Evolutionary conservation across 176 grass and related monocot genomes (phyloP), one percentile per base, ranked within the genome.

Genomic region (Microstegium vimineum): DNA sequence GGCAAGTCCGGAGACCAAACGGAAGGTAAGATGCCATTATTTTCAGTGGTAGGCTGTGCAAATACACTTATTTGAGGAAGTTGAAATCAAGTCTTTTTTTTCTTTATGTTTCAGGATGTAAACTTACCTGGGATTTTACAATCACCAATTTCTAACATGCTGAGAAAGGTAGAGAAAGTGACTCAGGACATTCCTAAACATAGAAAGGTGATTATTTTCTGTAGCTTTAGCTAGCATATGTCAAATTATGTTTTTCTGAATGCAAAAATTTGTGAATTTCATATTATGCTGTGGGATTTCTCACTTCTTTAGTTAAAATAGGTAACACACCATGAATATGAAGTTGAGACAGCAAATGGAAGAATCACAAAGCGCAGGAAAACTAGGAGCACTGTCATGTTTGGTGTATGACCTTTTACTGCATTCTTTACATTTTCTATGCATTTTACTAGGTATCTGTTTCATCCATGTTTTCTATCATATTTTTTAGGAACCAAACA

Each of bases 281-380:
- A 51, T 90, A 10, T 36, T 67, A 81, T 45, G 46, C 63, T 76
- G 37, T 34, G 17, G 62, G 73, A 17, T 84, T 54, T 85, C 41
- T 75, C 46, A 22, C 13, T 36, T 87, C 8, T 86, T 80, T 87
- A n/a, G 5, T 62, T 43, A 22, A 81, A 77, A 64, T 77, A 95
- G 96, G 88, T 95, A 67, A 93, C 86, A 78, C 90, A 77, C 35
- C 92, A 94, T 89, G 96, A 93, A 84, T 95, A 98, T 78, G 93
- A 93, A 89, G 89, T 93, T 73, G 92, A 95, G 81, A 92, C 92
- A 81, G 87, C 87, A 45, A 88, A 90, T 83, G 92, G 92, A 87
- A 92, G 82, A 88, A 89, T 92, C 54, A 95, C 89, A 81, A 98
- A 93, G 85, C 93, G 93, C 87, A 91, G 90, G 86, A 98, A 93